phyloP scores from a whole-genome alignment of 2,329 filamentous ascomycete genomes.

The Colletotrichum lini region DNA sequence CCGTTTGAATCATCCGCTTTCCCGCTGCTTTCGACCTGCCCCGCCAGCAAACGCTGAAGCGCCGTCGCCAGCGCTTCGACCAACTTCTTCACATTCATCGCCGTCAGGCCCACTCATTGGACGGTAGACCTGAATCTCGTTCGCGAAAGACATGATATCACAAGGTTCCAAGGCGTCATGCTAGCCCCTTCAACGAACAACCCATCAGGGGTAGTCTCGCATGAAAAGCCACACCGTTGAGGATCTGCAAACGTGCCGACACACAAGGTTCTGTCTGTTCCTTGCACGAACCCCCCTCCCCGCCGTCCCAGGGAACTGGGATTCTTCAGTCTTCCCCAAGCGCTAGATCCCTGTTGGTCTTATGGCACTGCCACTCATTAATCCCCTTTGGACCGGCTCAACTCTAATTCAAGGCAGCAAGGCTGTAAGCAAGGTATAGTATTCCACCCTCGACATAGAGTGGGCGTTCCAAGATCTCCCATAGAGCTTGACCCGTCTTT shows the following conservation, averaged over 20 bases:
- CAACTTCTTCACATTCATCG: neutral
- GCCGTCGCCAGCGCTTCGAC: neutral
- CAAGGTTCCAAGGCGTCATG: neutral
- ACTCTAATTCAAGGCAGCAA: constrained; percentile 22
- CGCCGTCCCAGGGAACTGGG: constrained; percentile 12
- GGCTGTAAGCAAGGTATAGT: constrained; percentile 5
- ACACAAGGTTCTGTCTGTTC: neutral
- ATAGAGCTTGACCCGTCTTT: neutral
- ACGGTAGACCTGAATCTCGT: neutral
- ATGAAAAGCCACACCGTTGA: constrained; percentile 8
- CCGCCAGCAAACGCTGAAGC: neutral
- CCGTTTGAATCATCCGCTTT: neutral
- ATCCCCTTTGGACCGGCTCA: constrained; percentile 16
- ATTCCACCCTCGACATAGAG: neutral
- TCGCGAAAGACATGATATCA: neutral
- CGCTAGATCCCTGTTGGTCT: constrained; percentile 22
- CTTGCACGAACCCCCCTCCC: constrained; percentile 12
- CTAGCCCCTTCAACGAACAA: neutral
- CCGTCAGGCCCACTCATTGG: neutral
- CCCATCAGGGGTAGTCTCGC: neutral
- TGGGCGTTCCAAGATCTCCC: neutral
- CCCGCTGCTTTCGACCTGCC: neutral
- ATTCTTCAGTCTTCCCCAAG: constrained; percentile 14
- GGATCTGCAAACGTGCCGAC: constrained; percentile 11
- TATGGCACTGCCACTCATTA: neutral